Evolutionary conservation across 164 flowering plant species (phyloP).

Genomic region (Nymphaea colorata): DNA sequence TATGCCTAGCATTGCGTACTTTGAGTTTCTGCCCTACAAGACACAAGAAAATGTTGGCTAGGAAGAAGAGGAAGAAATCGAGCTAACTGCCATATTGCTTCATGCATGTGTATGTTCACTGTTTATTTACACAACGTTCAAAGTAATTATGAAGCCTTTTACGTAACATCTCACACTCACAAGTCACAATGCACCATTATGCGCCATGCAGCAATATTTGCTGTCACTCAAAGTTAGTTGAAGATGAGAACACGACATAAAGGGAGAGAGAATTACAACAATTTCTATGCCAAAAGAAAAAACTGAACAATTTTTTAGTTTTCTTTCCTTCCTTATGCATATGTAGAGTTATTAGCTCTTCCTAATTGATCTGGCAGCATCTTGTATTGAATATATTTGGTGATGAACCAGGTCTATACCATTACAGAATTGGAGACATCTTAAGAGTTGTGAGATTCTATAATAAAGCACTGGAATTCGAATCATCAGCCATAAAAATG

Average conservation of each 20-base stretch:
- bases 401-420: constrained; percentile 12
- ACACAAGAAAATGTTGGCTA: background rate
- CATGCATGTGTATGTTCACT: too few species aligned
- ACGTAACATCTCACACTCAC: background rate
- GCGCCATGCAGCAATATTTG: too few species aligned
- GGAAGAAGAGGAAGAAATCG: background rate
- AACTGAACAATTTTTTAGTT: too few species aligned
- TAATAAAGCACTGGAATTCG: constrained; percentile 59
- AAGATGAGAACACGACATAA: too few species aligned
- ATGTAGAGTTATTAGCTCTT: too few species aligned
- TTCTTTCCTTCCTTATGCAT: too few species aligned
- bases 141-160: background rate
- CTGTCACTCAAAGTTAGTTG: too few species aligned
- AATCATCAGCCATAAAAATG: constrained; percentile 50
- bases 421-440: constrained; percentile 66
- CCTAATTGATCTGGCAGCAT: too few species aligned
- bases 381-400: background rate
- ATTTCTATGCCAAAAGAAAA: too few species aligned
- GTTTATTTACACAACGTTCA: too few species aligned
- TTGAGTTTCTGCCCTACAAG: constrained; percentile 53
- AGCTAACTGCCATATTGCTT: background rate
- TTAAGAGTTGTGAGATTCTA: constrained; percentile 51
- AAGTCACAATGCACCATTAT: background rate
- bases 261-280: too few species aligned
- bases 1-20: constrained; percentile 76